Conservation (phyloP, 345 rosid genomes). For the Capsella bursapastoris region DNA sequence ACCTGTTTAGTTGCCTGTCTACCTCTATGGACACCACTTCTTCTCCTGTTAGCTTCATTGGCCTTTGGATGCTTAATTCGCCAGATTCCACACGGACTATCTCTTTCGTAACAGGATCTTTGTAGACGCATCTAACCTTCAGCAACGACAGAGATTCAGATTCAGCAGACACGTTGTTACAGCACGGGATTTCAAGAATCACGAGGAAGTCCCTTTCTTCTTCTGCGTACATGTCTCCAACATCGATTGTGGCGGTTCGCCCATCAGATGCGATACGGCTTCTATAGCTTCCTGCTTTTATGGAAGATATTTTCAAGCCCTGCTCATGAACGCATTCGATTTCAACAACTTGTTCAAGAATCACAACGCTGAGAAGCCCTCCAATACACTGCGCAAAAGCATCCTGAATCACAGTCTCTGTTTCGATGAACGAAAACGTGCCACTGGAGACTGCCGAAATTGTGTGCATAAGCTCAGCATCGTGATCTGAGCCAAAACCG, state of each 20-base stretch:
- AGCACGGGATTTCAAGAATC: slow-evolving; percentile 61
- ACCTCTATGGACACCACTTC: slow-evolving; percentile 73
- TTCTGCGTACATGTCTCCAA: slow-evolving; percentile 94
- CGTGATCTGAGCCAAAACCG: slow-evolving; percentile 93
- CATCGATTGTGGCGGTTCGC: slow-evolving; percentile 58
- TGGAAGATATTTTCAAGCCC: slow-evolving; percentile 53
- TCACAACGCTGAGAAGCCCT: slow-evolving; percentile 87
- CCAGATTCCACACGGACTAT: slow-evolving; percentile 49
- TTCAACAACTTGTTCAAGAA: slow-evolving; percentile 65
- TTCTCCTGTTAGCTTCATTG: slow-evolving; percentile 50
- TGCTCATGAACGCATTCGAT: slow-evolving; percentile 58
- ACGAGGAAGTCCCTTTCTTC: slow-evolving; percentile 94
- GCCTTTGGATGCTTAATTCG: slow-evolving; percentile 64
- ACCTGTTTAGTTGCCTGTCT: slow-evolving; percentile 82
- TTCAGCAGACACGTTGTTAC: slow-evolving; percentile 44
- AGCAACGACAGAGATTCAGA: slow-evolving; percentile 62
- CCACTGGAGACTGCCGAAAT: slow-evolving; percentile 81
- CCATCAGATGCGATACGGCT: slow-evolving; percentile 53
- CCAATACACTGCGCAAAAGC: slow-evolving; percentile 99
- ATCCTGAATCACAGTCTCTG: slow-evolving; percentile 83
- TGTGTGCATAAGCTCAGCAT: slow-evolving; percentile 84
- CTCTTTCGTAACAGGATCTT: slow-evolving; percentile 67
- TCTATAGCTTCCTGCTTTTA: slow-evolving; percentile 84
- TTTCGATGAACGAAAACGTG: slow-evolving; percentile 92
- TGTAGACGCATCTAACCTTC: slow-evolving; percentile 68